Conservation (phyloP, 164 flowering plant species). For the Piper betle region DNA sequence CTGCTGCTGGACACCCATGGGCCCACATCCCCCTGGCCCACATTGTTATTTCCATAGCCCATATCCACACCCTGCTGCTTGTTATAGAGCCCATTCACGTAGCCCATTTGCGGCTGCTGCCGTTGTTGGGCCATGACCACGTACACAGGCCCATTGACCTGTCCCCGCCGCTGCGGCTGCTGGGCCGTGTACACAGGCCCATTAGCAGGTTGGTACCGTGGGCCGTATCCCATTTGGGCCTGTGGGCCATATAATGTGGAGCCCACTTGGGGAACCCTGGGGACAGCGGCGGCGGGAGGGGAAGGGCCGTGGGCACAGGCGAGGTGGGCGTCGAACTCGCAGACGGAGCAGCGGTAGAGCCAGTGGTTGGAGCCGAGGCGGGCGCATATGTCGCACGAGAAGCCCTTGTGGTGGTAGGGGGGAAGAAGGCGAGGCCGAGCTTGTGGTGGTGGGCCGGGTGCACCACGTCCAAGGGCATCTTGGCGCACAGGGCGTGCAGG, state of each 20-base stretch:
- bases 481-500: constrained; percentile 23
- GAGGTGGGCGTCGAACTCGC: constrained; percentile 33
- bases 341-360: constrained; percentile 27
- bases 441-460: constrained; percentile 26
- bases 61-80: neutral
- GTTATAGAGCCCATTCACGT: neutral
- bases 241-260: neutral
- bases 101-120: no score
- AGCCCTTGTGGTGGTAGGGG: constrained; percentile 19
- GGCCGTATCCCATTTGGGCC: neutral
- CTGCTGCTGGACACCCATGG: neutral
- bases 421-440: constrained; percentile 19
- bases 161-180: neutral
- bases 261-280: neutral
- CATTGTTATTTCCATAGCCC: no score
- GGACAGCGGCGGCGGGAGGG: neutral
- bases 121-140: neutral
- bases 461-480: constrained; percentile 13
- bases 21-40: neutral
- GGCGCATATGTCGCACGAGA: constrained; percentile 26
- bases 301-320: constrained; percentile 15
- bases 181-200: neutral
- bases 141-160: neutral
- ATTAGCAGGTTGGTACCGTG: neutral
- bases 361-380: constrained; percentile 16